Base-by-base conservation (phyloP, 2,329 filamentous ascomycete genomes). In the Amesomyces nigricolor region DNA sequence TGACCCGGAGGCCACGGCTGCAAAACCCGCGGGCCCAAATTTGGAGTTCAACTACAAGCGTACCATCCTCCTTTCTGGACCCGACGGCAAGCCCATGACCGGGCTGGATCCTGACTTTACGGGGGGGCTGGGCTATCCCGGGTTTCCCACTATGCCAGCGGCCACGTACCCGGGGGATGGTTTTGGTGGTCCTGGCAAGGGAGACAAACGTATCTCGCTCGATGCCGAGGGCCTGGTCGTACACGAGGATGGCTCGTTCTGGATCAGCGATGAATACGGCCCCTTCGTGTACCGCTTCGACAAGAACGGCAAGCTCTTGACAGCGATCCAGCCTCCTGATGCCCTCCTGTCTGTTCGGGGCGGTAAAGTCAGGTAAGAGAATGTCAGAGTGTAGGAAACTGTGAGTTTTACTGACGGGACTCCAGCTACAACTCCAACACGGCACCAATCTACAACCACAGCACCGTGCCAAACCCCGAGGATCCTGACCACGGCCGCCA, bases 241-340 rank as follows among this genome's bases (percentile, higher is more conserved):
- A 6, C 78, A 77, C 47, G 61, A 71, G 0, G 79, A 86, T 53
- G 82, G 79, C 11, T 74, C 75, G 0, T 88, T 87, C 70, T 89
- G 84, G 83, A 73, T 88, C 39, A 79, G 75, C 7, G 86, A 89
- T 64, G 86, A 89, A 70, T 86, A 87, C 65, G 86, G 85, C 0
- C 84, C 84, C 0, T 88, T 84, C 62, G 72, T 88, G 19, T 89
- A 88, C 73, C 32, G 32, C 6, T 89, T 89, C 69, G 71, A 76
- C 58, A 60, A 67, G 3, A 64, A 67, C 0, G 86, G 87, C 37
- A 74, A 72, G 35, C 84, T 89, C 80, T 67, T 81, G 14, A 70
- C 73, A 1, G 85, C 85, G 1, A 83, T 89, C 56, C 77, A 79
- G 13, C 85, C 86, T 0, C 85, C 85, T 0, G 72, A 80, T 49